A percentile compares a stretch with the other conserved stretches of the same genome.
Evolutionary conservation across 768 basidiomycete genomes (phyloP).

Genomic region (Leccinum fibrillosum): DNA sequence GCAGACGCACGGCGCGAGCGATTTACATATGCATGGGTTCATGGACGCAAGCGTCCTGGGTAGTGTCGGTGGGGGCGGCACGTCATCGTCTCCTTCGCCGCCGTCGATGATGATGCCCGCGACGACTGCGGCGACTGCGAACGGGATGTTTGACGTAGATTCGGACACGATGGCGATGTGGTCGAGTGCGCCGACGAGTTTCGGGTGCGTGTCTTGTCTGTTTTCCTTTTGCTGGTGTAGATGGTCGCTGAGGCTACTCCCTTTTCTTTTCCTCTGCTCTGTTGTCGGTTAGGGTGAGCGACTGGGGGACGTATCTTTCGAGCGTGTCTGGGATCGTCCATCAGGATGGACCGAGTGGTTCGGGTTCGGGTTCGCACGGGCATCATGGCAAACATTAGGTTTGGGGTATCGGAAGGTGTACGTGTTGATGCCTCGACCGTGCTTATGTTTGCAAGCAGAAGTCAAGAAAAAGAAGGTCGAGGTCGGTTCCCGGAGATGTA

Average conservation of each 20-base stretch:
- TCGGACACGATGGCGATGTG: slow-evolving; percentile 58
- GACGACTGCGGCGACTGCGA: background rate
- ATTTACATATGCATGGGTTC: slow-evolving; percentile 12
- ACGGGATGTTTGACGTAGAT: slow-evolving; percentile 32
- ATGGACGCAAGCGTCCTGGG: slow-evolving; percentile 5
- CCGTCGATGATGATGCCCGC: background rate
- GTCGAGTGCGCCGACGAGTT: slow-evolving; percentile 56
- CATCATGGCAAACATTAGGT: background rate
- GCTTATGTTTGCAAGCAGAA: background rate
- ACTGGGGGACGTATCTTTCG: slow-evolving; percentile 39
- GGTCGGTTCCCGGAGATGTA: background rate
- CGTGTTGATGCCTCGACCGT: background rate
- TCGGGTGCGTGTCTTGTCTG: slow-evolving; percentile 49
- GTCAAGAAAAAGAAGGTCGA: no score
- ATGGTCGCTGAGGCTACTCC: background rate
- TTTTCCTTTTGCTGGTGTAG: background rate
- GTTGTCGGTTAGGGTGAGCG: slow-evolving; percentile 30
- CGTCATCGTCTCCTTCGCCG: background rate
- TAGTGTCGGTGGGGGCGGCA: background rate
- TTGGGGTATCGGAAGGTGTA: background rate
- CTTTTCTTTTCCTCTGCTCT: background rate
- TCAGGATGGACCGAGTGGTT: slow-evolving; percentile 8
- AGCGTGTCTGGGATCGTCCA: slow-evolving; percentile 28
- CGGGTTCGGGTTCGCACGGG: background rate
- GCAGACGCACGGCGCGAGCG: background rate